Base-by-base conservation (phyloP, 208 protist species). In the Trypanosoma theileri region DNA sequence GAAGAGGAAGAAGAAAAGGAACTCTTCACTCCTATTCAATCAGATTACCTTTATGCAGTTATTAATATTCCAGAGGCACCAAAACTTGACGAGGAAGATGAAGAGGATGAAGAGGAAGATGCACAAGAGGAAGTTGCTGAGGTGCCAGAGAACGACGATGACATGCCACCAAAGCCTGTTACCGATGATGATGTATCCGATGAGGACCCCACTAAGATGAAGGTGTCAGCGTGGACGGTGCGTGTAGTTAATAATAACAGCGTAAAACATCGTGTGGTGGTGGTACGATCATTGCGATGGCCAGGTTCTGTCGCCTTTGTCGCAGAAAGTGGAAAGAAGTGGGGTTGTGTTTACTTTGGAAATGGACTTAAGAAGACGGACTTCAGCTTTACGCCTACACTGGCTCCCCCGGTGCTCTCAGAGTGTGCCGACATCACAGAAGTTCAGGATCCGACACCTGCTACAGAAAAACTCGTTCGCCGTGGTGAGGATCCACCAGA, bases 341-440 rank as follows among this genome's bases (percentile, higher is more conserved):
- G 85, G 84, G 89, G 88, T 24, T 89, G 79, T 59, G 88, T 89
- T 4, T 97, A 97, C 77, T 94, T 97, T 77, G 93, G 93, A 17
- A 90, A 85, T 58, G 93, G 93, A 35, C 64, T 96, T 31, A 95
- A 96, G 77, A 88, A 91, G 80, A 92, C 81, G 8, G 90, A 95
- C 67, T 75, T 75, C n/a, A 79, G 76, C 58, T 97, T 93, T 69
- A 95, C 93, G 1, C 91, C 91, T 13, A 77, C 77, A 21, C 86
- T 88, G 1, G 88, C 91, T 0, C 86, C 91, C 22, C 80, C 81
- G 17, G 77, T 97, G 52, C 76, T 92, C 44, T 52, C 55, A n/a
- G 93, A 97, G 80, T 92, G 82, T 59, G 81, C 67, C 22, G 93
- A 97, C 57, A 55, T 97, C 9, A 77, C 72, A 22, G 93, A 97